Evolutionary conservation across 1,139 yeast species (phyloP), one percentile per base, ranked within the genome.

Genomic region (Pichia sp.): DNA sequence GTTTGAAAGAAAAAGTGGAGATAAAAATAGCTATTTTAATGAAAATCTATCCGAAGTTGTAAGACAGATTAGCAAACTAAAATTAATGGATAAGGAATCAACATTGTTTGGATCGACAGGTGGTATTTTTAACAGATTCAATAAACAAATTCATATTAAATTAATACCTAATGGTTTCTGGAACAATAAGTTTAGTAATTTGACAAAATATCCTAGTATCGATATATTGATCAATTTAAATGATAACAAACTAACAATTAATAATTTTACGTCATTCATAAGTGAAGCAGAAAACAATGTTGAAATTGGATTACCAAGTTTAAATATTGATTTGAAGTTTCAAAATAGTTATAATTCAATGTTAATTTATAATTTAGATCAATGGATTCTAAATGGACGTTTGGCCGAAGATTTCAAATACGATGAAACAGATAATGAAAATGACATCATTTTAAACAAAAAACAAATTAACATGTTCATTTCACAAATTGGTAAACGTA

Each of bases 151-250:
- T 22, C 80, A 77, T 58, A 59, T 80, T 54, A 72, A 70, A 56
- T 72, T 79, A 55, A 58, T 71, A 25, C 83, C 84, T 0, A 71
- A 78, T 44, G 73, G 76, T 11, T 71, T 67, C 55, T 59, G 57
- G 33, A 60, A 62, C 19, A 49, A 50, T 14, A 34, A 50, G 5
- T 58, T 59, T 25, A 62, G 58, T 11, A 52, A 57, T 27, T 58
- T 58, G 13, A 60, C 60, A 22, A 65, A 68, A 44, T 72, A 70
- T 52, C 83, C 83, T 1, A 76, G 79, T 14, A 68, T 79, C 33
- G 83, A 79, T 59, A 64, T 79, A 27, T 73, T 80, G 73, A 67
- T 75, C 53, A 73, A 72, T 45, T 62, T 77, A 46, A 67, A 67
- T 50, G 70, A 68, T 16, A 62, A 64, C 29, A 66, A 67, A n/a